These are phyloP conservation scores for Dalbergia oliveri DNA, from an alignment of 306 rosid species.

Conservation along the genomic window DNA sequence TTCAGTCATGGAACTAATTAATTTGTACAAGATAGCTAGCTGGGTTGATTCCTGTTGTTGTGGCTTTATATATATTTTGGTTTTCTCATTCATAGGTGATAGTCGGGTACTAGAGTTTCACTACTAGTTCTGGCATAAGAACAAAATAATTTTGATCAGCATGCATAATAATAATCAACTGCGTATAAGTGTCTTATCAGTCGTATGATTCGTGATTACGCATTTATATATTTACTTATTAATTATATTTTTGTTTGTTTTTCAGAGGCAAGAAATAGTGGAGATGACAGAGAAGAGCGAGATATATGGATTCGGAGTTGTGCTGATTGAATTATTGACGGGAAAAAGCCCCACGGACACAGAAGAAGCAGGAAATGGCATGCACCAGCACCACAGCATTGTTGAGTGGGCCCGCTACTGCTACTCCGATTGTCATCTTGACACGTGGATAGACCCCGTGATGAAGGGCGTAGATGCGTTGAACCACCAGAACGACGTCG, in stretches of 20 bases:
- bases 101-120: too few relatives aligned
- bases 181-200: not conserved
- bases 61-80: too few relatives aligned
- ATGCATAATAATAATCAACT: not conserved
- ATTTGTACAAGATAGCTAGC: not conserved
- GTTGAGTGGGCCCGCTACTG: constrained; percentile 93
- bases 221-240: not conserved
- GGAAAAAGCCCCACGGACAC: constrained; percentile 75
- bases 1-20: too few relatives aligned
- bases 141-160: not conserved
- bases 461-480: constrained; percentile 61
- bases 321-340: constrained; percentile 76
- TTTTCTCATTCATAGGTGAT: too few relatives aligned
- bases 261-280: constrained; percentile 62
- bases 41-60: too few relatives aligned
- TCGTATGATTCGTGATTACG: constrained; percentile 9
- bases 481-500: constrained; percentile 60
- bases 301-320: constrained; percentile 73
- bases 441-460: constrained; percentile 73
- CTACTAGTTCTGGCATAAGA: not conserved
- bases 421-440: constrained; percentile 76
- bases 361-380: constrained; percentile 45
- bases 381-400: constrained; percentile 46
- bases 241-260: too few relatives aligned
- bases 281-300: constrained; percentile 73